These are phyloP conservation scores for Cyclotella choctawhatcheeana DNA, from an alignment of 108 stramenopile species.

Conservation along the genomic window DNA sequence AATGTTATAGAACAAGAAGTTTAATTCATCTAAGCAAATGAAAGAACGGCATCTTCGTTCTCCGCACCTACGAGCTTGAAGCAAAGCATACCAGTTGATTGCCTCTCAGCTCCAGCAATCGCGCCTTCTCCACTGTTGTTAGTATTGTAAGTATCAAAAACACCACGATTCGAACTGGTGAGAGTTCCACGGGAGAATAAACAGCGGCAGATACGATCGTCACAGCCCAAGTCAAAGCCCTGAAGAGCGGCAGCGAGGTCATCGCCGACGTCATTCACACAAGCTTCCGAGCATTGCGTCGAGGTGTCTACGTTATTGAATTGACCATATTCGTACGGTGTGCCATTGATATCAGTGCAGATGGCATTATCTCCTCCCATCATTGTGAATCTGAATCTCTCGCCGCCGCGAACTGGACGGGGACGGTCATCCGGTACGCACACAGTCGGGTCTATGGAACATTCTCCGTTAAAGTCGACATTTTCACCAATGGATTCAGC, in stretches of 20 bases:
- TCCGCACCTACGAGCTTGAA: too few species aligned
- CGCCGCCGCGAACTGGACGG: constrained; percentile 14
- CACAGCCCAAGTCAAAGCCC: constrained; percentile 18
- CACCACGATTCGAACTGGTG: neutral
- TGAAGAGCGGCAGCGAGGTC: neutral
- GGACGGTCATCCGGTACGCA: constrained; percentile 16
- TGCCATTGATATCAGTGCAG: constrained; percentile 1
- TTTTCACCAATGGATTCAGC: constrained; percentile 16
- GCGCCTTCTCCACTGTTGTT: constrained; percentile 4
- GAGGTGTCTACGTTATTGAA: constrained; percentile 7
- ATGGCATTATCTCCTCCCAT: neutral
- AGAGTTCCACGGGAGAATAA: constrained; percentile 6
- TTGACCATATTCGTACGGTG: constrained; percentile 20
- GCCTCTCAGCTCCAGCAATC: too few species aligned
- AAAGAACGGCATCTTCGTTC: too few species aligned
- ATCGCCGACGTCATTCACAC: constrained; percentile 8
- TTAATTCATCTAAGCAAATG: too few species aligned
- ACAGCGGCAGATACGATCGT: constrained; percentile 6
- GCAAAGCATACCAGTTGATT: too few species aligned
- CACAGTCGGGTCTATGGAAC: neutral
- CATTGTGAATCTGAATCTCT: constrained; percentile 15
- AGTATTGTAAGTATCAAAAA: constrained; percentile 1
- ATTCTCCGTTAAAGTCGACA: neutral
- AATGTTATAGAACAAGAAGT: too few species aligned
- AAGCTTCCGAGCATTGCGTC: constrained; percentile 9